phyloP scores from a whole-genome alignment of 768 basidiomycete species.

The Floccularia luteovirens region DNA sequence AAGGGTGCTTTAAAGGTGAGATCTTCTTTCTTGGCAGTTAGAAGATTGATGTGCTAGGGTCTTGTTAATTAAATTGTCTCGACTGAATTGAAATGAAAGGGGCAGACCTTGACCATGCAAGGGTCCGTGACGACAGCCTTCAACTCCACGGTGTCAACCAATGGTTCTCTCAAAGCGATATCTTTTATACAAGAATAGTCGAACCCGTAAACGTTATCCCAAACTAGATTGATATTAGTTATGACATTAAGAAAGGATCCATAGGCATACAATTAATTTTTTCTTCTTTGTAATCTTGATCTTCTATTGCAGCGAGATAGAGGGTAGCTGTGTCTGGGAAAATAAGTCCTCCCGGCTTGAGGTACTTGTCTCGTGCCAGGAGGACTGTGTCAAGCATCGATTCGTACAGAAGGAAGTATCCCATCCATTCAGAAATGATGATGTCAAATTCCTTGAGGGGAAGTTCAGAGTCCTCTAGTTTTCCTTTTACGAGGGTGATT shows the following conservation, averaged over 20 bases:
- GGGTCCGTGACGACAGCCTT: constrained; percentile 94
- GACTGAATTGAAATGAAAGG: neutral
- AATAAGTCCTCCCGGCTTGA: constrained; percentile 84
- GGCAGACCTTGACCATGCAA: constrained; percentile 72
- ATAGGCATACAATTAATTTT: constrained; percentile 90
- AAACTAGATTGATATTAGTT: constrained; percentile 51
- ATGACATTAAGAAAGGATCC: constrained; percentile 3
- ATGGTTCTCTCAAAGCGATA: constrained; percentile 91
- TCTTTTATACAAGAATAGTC: constrained; percentile 99
- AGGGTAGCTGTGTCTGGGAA: constrained; percentile 94
- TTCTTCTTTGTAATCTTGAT: constrained; percentile 99
- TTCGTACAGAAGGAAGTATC: constrained; percentile 98
- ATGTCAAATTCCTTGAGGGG: constrained; percentile 94
- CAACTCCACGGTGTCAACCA: constrained; percentile 98
- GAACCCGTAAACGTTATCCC: constrained; percentile 99
- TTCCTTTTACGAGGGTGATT: constrained; percentile 95
- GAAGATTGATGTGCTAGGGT: constrained; percentile 76
- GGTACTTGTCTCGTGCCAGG: constrained; percentile 93
- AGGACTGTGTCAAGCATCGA: constrained; percentile 99
- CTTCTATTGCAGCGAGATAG: constrained; percentile 95
- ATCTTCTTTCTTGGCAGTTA: constrained; percentile 92
- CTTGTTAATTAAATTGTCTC: constrained; percentile 2
- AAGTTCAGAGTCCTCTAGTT: constrained; percentile 88
- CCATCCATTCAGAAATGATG: constrained; percentile 99
- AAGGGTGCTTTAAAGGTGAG: constrained; percentile 81